These are phyloP conservation scores for Cercospora brassicicola DNA, from an alignment of 2,329 filamentous ascomycete species.

Conservation along the genomic window DNA sequence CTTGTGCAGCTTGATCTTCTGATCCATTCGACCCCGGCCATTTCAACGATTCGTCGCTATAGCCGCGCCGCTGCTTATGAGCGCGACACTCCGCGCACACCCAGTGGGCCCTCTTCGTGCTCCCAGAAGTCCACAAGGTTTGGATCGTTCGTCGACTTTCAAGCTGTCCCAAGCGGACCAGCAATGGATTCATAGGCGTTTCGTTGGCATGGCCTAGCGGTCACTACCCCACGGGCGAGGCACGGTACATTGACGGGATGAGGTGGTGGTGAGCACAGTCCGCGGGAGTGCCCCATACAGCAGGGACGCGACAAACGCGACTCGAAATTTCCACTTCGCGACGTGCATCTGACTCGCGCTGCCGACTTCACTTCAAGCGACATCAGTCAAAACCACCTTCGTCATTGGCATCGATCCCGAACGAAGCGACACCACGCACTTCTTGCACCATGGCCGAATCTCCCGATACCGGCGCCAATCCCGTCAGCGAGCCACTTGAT, in stretches of 20 bases:
- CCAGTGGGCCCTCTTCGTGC: slow-evolving; percentile 27
- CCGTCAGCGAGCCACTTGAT: slow-evolving; percentile 86
- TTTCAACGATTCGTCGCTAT: slow-evolving; percentile 22
- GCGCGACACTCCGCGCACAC: slow-evolving; percentile 27
- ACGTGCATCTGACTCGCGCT: neutral
- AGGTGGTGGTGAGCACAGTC: neutral
- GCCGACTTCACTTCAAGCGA: neutral
- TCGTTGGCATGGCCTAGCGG: slow-evolving; percentile 15
- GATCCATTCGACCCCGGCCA: neutral
- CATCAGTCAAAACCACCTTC: neutral
- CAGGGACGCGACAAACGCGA: neutral
- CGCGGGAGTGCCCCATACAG: slow-evolving; percentile 4
- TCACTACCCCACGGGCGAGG: slow-evolving; percentile 23
- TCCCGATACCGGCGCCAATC: slow-evolving; percentile 60
- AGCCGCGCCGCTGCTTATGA: slow-evolving; percentile 20
- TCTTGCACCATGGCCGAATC: slow-evolving; percentile 70
- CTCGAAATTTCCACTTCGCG: neutral
- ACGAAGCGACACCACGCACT: neutral
- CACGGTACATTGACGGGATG: slow-evolving; percentile 11
- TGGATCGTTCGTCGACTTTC: slow-evolving; percentile 23
- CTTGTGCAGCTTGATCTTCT: slow-evolving; percentile 4
- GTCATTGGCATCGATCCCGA: neutral
- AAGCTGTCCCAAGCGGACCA: slow-evolving; percentile 30
- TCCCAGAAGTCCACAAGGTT: slow-evolving; percentile 22
- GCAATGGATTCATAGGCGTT: slow-evolving; percentile 30